These are phyloP conservation scores for Candida labiduridarum DNA, from an alignment of 1,139 yeast species.

Conservation along the genomic window DNA sequence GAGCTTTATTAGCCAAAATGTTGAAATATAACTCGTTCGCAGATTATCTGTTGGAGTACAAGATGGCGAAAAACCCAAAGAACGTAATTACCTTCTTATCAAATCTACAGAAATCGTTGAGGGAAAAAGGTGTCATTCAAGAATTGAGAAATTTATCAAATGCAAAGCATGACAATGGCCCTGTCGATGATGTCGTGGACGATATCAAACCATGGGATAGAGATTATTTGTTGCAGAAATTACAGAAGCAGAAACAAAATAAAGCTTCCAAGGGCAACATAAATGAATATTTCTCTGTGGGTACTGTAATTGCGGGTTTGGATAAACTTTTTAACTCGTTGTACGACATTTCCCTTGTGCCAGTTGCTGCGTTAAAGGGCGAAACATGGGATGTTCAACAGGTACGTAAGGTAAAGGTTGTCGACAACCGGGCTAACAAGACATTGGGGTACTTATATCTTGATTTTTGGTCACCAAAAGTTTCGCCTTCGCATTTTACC, in stretches of 20 bases:
- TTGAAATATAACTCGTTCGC: slow-evolving; percentile 75
- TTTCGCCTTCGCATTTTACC: slow-evolving; percentile 89
- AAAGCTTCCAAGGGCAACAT: slow-evolving; percentile 35
- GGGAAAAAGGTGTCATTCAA: slow-evolving; percentile 56
- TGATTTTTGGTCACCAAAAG: slow-evolving; percentile 51
- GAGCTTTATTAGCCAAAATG: slow-evolving; percentile 74
- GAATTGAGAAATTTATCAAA: slow-evolving; percentile 55
- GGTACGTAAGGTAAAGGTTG: slow-evolving; percentile 78
- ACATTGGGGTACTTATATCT: slow-evolving; percentile 44
- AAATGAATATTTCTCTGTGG: slow-evolving; percentile 74
- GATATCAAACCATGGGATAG: slow-evolving; percentile 88
- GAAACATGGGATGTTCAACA: slow-evolving; percentile 88
- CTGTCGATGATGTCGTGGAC: slow-evolving; percentile 44
- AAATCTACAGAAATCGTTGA: slow-evolving; percentile 50
- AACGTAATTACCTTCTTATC: slow-evolving; percentile 72
- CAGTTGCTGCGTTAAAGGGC: slow-evolving; percentile 64
- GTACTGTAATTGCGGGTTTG: slow-evolving; percentile 84
- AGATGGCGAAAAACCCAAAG: slow-evolving; percentile 84
- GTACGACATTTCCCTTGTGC: slow-evolving; percentile 75
- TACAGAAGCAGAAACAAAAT: slow-evolving; percentile 18
- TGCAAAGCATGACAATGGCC: slow-evolving; percentile 28
- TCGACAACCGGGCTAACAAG: slow-evolving; percentile 28
- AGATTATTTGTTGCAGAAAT: slow-evolving; percentile 55
- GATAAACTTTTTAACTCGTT: slow-evolving; percentile 68
- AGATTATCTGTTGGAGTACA: slow-evolving; percentile 81